A percentile compares a stretch with the other conserved stretches of the same genome.
Conservation (phyloP, 352 stramenopile species). For the Phytophthora tubulina region DNA sequence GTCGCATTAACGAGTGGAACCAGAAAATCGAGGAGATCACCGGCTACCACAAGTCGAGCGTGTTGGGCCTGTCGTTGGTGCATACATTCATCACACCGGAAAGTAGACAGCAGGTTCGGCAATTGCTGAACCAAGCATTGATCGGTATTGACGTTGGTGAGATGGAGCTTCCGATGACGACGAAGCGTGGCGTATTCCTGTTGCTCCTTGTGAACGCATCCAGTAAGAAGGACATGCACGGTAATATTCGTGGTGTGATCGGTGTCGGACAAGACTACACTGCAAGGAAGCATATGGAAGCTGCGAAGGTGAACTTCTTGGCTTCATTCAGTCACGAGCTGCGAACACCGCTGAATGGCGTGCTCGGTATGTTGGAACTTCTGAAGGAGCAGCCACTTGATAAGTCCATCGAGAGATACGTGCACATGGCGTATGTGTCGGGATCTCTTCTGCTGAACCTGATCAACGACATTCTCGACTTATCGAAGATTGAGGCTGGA, state of each 20-base stretch:
- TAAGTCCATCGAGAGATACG: slow-evolving; percentile 69
- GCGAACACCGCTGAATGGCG: slow-evolving; percentile 78
- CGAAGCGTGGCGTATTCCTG: slow-evolving; percentile 65
- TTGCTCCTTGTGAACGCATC: slow-evolving; percentile 80
- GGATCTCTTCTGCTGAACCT: slow-evolving; percentile 38
- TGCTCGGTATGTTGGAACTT: slow-evolving; percentile 86
- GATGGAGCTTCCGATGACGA: slow-evolving; percentile 86
- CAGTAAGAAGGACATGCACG: slow-evolving; percentile 49
- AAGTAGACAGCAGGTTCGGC: slow-evolving; percentile 62
- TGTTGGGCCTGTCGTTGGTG: slow-evolving; percentile 75
- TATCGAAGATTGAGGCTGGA: slow-evolving; percentile 93
- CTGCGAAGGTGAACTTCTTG: slow-evolving; percentile 83
- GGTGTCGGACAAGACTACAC: slow-evolving; percentile 94
- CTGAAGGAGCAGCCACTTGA: slow-evolving; percentile 79
- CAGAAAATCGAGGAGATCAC: slow-evolving; percentile 87
- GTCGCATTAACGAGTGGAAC: slow-evolving; percentile 60
- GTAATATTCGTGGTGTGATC: slow-evolving; percentile 63
- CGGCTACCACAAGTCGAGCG: slow-evolving; percentile 68
- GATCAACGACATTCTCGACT: slow-evolving; percentile 44
- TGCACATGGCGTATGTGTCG: slow-evolving; percentile 71
- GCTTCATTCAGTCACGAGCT: slow-evolving; percentile 86
- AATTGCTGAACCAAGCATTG: slow-evolving; percentile 77
- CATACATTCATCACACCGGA: slow-evolving; percentile 79
- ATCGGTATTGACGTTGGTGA: slow-evolving; percentile 85
- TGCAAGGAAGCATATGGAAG: slow-evolving; percentile 86